Base-by-base conservation (phyloP, 2,329 filamentous ascomycete genomes). In the Westerdykella aurantiaca region DNA sequence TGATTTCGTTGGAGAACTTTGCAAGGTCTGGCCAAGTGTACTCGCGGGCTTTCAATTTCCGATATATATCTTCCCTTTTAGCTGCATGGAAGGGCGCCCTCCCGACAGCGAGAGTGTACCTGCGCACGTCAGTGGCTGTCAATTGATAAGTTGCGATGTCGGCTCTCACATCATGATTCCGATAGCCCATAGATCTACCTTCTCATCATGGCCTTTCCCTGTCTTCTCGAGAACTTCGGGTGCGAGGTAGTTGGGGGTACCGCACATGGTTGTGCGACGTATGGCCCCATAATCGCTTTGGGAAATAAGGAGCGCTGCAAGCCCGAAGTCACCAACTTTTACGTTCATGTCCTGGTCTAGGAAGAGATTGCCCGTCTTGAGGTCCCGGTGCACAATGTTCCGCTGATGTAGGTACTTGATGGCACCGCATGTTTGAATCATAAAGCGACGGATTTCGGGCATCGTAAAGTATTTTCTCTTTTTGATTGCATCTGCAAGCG, bases 341-440 rank as follows among this genome's bases (percentile, higher is more conserved):
- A 95, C 85, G 61, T 98, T 95, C 91, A 98, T 96, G 54, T 89
- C 77, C 42, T 81, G 81, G 66, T 98, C 93, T 41, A 98, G 76
- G 60, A 98, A 98, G 54, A 98, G 84, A 66, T 98, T 98, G 39
- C 93, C 94, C 76, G 96, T 97, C 71, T 98, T 98, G 56, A 98
- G 71, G 68, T 98, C 93, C 39, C 93, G 82, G 69, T 98, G 93
- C 39, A 97, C 95, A 49, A 98, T 94, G 52, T 91, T 93, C 64
- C 94, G 86, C 60, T 83, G 83, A 68, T 98, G 94, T 75, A 98
- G 86, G 64, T 98, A 98, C 69, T 97, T 97, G 69, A 98, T 91
- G 31, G 93, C 93, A 31, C 93, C 93, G 53, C 91, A 88, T 47
- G 96, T 89, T 68, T 98, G 93, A 34, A 98, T 82, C 48, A 93